Evolutionary conservation across 805 yeast genomes (phyloP), one percentile per base, ranked within the genome.

Genomic region (Sugiyamaella chiloensis): DNA sequence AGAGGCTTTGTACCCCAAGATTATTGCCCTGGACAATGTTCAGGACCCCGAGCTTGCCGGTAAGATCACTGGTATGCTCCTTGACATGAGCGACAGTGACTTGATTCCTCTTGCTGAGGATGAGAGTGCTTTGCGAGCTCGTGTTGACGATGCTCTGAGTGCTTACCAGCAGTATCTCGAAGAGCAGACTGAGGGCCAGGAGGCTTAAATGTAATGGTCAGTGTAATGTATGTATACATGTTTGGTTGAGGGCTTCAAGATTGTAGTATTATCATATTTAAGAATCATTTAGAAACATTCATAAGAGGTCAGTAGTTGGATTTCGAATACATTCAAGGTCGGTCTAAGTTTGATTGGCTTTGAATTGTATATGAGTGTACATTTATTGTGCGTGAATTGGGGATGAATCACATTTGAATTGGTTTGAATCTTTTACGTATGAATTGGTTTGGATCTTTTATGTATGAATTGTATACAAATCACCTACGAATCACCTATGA

Each of bases 41-140:
- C 81, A 82, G 61, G 95, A 89, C 66, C 85, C 85, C 51, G 96
- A 89, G 73, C 88, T 96, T 64, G 97, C 97, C 59, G 96, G 96
- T 75, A 91, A 90, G 78, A 87, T 93, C 69, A 93, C 99, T 58
- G 97, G 98, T 76, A 93, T 93, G 98, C 81, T 93, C 76, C 80
- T 93, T 66, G 96, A 90, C 68, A 82, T 91, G 81, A 95, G 89
- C 66, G 87, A 86, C 72, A 81, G 81, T 64, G 96, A 91, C 74
- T 86, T 93, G 62, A 73, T 90, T 64, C 85, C 85, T 53, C 78
- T 91, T 69, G 80, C 88, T 69, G 95, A 87, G 66, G 93, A 90
- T 68, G 96, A 88, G 57, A 89, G 81, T 61, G 79, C 85, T 60
- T 87, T 93, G 76, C 83, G 83, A 75, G 81, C 82, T 69, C 96